Evolutionary conservation across 805 yeast species (phyloP), one percentile per base, ranked within the genome.

Genomic region (Spathaspora arborariae): DNA sequence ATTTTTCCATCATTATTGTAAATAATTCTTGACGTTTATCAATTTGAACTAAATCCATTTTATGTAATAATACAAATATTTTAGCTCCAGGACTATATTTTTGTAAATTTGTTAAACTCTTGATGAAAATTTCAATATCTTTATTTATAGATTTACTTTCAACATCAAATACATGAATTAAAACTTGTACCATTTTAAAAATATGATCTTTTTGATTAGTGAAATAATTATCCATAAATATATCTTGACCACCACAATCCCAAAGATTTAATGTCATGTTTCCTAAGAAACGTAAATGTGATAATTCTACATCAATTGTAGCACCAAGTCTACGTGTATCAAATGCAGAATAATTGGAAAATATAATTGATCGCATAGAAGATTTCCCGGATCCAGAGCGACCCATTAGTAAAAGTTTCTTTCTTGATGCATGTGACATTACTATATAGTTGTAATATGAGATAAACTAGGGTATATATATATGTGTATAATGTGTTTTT

Each of bases 221-320:
- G 59, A 88, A 83, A 62, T 94, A 94, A 64, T 88, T 90, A 59
- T 92, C 97, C 88, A 94, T 91, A 55, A 91, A 94, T 2, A 86
- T 89, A 64, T 94, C 97, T 63, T 94, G 99, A 2, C 96, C 96
- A 58, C 98, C 99, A 68, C 99, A 94, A 65, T 94, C 99, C 98
- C 98, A 91, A 19, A 94, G 71, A 58, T 92, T 92, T 40, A 94
- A 72, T 1, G 97, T 90, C 95, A 94, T 89, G 62, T 92, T 91
- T 1, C 97, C 97, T 49, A 94, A 72, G 58, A 94, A 91, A 43
- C 98, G 73, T 46, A 94, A 69, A 67, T 92, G 96, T 2, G 97
- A 89, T 61, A 94, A 97, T 61, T 94, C 99, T n/a, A 94, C 97
- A 60, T 94, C 99, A 47, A 94, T 91, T 0, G 99, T 94, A 9